Evolutionary conservation across 768 basidiomycete genomes (phyloP), one percentile per base, ranked within the genome.

Genomic region (Leccinum ochraceum): DNA sequence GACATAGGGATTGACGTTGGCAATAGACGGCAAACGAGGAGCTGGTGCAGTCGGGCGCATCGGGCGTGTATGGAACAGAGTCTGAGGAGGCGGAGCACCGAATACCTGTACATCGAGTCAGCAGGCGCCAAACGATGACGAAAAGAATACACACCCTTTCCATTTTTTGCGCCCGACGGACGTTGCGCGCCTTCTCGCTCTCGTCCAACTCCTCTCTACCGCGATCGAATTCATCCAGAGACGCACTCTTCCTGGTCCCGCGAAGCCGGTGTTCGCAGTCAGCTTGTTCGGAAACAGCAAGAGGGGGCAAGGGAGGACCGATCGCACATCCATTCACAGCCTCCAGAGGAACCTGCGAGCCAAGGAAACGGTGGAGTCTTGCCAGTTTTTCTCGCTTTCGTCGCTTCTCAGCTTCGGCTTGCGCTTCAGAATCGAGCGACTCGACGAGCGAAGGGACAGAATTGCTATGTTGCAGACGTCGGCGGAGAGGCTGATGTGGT

Each of bases 161-260:
- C 90, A 94, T 93, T 75, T 94, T 94, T 69, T 87, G 80, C 42
- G 90, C 91, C 54, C 92, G 77, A 53, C 86, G 81, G 51, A 94
- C 90, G 67, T 89, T 90, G 68, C 88, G 82, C 14, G 88, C 87
- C 76, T 91, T 92, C 70, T 93, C 90, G 63, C 76, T 80, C 30
- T 84, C 85, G 66, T 86, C 81, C 53, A 94, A 79, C 60, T 90
- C 87, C 69, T 86, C 88, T 72, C 83, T 89, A 48, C 86, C 72
- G 34, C 88, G 79, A 62, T 90, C 89, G 42, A 83, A 70, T 36
- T 83, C 80, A 54, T 83, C 83, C 11, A 75, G 75, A n/a, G 76
- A 69, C 32, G 80, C 77, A 1, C 79, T 80, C 42, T 44, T 44
- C 54, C 83, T 78, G 57, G 84, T 74, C 37, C 81, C 76, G 53